Evolutionary conservation across 1,284 basidiomycete species (phyloP), one percentile per base, ranked within the genome.

Genomic region (Microbotryum saponariae): DNA sequence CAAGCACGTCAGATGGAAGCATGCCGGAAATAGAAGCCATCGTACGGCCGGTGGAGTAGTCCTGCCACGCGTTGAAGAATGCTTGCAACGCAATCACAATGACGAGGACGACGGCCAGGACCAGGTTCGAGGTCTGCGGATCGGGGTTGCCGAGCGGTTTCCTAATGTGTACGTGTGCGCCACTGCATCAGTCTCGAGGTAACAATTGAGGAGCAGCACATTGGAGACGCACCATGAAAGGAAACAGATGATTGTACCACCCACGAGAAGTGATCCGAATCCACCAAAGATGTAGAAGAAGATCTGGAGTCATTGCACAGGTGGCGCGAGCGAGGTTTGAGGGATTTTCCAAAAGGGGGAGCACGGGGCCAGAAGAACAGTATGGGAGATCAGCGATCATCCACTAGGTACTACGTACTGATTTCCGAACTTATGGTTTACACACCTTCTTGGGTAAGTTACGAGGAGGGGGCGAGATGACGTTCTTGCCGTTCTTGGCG

Each of bases 251-350:
- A 80, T 73, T 27, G 75, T 72, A 49, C 80, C 83, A 27, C 77
- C 76, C 54, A 84, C 75, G 25, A 86, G 77, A 27, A 86, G 75
- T 50, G 78, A 79, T 1, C 84, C 84, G 65, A 84, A 83, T 1
- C 80, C 80, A 42, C 79, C 78, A 58, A 81, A 77, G 23, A 79
- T 65, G 72, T 79, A 80, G 33, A 71, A 71, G 53, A 79, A 63
- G 69, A 78, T 64, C 62, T 73, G 73, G 42, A 59, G 59, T 56
- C 66, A 10, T 42, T 42, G 37, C 16, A 31, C 31, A 31, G 31
- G 31, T 9, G 16, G 16, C 9, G 37, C 37, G 37, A 37, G 37
- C 37, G 37, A 42, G 37, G 37, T 42, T 10, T 18, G 37, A 42
- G 37, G 37, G 37, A 42, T 42, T 42, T 42, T 42, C 37, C 37